phyloP scores from a whole-genome alignment of 2,329 filamentous ascomycete species.

The Calonectria montana region DNA sequence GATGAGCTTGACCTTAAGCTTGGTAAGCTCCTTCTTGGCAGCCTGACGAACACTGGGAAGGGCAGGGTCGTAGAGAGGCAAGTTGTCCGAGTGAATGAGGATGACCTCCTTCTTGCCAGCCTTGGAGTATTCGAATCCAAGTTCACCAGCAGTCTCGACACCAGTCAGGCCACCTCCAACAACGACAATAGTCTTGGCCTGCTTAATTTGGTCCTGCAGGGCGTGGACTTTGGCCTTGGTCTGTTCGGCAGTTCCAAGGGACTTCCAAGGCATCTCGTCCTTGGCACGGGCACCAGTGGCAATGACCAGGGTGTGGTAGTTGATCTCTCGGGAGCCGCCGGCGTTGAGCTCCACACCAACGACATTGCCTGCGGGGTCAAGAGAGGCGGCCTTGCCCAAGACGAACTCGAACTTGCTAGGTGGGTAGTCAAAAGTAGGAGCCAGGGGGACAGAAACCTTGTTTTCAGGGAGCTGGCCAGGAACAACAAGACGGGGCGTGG shows the following conservation, averaged over 20 bases:
- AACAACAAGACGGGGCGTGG: conserved; percentile 59
- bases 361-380: conserved; percentile 55
- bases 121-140: conserved; percentile 59
- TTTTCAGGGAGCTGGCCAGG: conserved; percentile 58
- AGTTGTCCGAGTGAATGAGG: conserved; percentile 52
- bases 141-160: conserved; percentile 62
- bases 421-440: conserved; percentile 61
- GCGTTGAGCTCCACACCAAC: conserved; percentile 54
- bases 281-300: conserved; percentile 63
- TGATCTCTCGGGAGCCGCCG: conserved; percentile 49
- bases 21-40: conserved; percentile 53
- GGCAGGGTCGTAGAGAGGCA: conserved; percentile 51
- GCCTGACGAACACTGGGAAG: conserved; percentile 53
- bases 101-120: conserved; percentile 59
- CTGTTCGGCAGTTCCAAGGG: conserved; percentile 53
- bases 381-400: conserved; percentile 56
- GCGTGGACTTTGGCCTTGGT: conserved; percentile 53
- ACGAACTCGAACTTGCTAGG: conserved; percentile 63
- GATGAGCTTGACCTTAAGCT: conserved; percentile 57
- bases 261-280: conserved; percentile 63
- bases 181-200: conserved; percentile 61
- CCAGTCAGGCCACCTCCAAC: conserved; percentile 64
- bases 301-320: conserved; percentile 65
- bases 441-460: conserved; percentile 48
- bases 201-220: conserved; percentile 51